Evolutionary conservation across 495 filamentous ascomycete genomes (phyloP).

Genomic region (Xylaria castorea): DNA sequence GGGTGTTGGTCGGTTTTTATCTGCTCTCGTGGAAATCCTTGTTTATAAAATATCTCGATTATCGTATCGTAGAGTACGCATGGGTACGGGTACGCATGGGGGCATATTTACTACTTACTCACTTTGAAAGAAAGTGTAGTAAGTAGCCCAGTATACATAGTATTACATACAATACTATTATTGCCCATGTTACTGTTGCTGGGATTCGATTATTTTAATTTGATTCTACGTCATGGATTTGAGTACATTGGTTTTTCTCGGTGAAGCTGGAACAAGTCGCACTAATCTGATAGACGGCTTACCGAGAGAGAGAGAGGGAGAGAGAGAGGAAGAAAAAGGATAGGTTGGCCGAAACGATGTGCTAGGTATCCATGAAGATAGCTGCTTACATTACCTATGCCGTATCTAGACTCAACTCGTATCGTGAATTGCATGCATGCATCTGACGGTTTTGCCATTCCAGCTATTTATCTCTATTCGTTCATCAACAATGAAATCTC

Average conservation of each 20-base stretch:
- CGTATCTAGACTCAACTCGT: too few relatives aligned
- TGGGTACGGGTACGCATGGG: too few relatives aligned
- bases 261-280: not conserved
- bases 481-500: too few relatives aligned
- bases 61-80: not conserved
- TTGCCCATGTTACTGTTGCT: not conserved
- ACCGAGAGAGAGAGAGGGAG: too few relatives aligned
- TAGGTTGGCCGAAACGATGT: too few relatives aligned
- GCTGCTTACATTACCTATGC: too few relatives aligned
- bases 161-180: not conserved
- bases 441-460: too few relatives aligned
- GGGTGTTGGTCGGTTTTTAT: conserved; percentile 16
- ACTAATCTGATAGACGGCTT: not conserved
- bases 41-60: not conserved
- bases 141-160: not conserved
- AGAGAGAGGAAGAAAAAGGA: too few relatives aligned
- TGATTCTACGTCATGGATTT: not conserved
- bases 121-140: not conserved
- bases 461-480: not conserved
- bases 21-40: not conserved
- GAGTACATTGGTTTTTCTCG: not conserved
- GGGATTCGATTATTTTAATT: not conserved
- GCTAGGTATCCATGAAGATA: too few relatives aligned
- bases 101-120: not conserved
- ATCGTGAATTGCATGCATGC: not conserved